Percentiles rank a stretch among this genome's conserved stretches.
phyloP scores from a whole-genome alignment of 495 filamentous ascomycete species.

The Penicillium maclennaniae region DNA sequence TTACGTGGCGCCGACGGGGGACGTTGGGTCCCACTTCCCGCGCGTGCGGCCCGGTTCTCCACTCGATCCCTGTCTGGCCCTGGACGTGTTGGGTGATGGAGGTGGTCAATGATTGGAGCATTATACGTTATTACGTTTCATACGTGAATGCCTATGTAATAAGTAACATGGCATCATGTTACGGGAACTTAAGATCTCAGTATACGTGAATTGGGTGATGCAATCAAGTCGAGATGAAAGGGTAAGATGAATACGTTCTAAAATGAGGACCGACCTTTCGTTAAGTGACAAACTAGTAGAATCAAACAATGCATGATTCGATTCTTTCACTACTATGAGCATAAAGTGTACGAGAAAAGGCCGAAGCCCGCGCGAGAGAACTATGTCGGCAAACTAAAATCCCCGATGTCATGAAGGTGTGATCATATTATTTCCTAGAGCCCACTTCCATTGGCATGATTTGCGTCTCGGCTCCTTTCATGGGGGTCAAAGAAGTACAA shows the following conservation, averaged over 20 bases:
- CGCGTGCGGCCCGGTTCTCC: neutral
- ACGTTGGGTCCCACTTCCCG: conserved; percentile 11
- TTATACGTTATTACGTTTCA: neutral
- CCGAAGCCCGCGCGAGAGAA: neutral
- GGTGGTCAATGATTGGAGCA: neutral
- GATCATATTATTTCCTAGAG: neutral
- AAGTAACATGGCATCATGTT: neutral
- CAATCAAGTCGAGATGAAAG: no score
- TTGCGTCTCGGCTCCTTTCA: neutral
- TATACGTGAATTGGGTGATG: neutral
- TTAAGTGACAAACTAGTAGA: neutral
- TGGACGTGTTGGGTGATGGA: neutral
- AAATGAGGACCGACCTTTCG: neutral
- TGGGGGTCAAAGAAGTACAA: neutral
- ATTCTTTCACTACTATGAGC: neutral
- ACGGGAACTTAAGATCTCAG: neutral
- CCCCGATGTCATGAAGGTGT: neutral
- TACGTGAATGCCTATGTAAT: neutral
- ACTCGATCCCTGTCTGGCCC: neutral
- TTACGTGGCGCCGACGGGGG: neutral
- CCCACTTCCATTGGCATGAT: neutral
- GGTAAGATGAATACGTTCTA: no score
- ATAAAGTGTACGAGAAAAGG: neutral
- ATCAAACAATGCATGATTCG: neutral
- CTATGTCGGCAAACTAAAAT: neutral